Evolutionary conservation across 169 alveolate genomes (phyloP), one percentile per base, ranked within the genome.

Genomic region (Eimeria tenella): DNA sequence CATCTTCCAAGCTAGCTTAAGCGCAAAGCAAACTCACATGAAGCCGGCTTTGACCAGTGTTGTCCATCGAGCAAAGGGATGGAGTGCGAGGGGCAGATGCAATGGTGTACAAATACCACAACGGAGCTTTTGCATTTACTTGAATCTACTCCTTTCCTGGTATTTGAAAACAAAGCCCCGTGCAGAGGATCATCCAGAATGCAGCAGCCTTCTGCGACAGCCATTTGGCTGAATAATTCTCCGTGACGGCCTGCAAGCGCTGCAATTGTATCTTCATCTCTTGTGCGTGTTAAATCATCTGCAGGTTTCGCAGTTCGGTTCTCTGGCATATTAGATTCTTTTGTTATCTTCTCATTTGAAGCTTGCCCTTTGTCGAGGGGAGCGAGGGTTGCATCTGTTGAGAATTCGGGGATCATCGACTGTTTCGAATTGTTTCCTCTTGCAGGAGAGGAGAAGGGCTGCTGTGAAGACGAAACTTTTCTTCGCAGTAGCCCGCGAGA

Each of bases 241-340:
- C 49, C 75, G 25, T 83, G 90, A n/a, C 90, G 73, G 58, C 90
- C 90, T 60, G 90, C 90, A 17, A 25, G 11, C 31, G 90, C 90
- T 60, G 90, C 90, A 3, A 60, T 15, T 60, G 23, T 58, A 5
- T 60, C 90, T 8, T 6, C 9, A 8, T 58, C 90, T 1, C 60
- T 62, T 49, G 23, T 8, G 10, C 10, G 71, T 60, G n/a, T n/a
- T 4, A 60, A 60, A n/a, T 15, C 70, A 60, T 60, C 70, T 60
- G 70, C 15, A 60, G 15, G n/a, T 7, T n/a, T 9, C n/a, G 6
- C 70, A 60, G 42, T 31, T 31, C 42, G 42, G 42, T 31, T 31
- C 42, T 31, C 42, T 31, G 42, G 42, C 42, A 0, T 31, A 31
- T 31, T 31, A 9, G 21, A 19, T 49, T 25, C 70, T 79, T 79